Percentiles rank a stretch among this genome's conserved stretches.
These are phyloP conservation scores for Eurotiales sp. DNA, from an alignment of 2,329 filamentous ascomycete genomes.

Conservation along the genomic window DNA sequence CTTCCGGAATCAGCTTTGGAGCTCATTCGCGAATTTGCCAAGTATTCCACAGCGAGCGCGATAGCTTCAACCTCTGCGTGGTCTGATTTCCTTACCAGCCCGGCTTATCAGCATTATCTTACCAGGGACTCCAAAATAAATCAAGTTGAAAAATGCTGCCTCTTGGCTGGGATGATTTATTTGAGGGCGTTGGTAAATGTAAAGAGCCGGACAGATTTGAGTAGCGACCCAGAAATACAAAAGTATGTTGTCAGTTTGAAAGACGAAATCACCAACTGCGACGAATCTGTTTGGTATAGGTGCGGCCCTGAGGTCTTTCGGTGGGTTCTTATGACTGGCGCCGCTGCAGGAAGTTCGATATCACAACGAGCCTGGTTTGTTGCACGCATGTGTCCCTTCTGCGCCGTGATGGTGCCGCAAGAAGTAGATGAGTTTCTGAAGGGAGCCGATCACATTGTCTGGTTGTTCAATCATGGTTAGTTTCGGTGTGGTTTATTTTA, in stretches of 20 bases:
- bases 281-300: constrained; percentile 4
- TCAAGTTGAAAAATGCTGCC: constrained; percentile 1
- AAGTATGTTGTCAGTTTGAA: constrained; percentile 1
- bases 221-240: constrained; percentile 2
- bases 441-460: constrained; percentile 7
- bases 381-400: constrained; percentile 10
- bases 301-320: constrained; percentile 3
- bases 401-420: constrained; percentile 8
- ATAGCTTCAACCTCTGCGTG: neutral
- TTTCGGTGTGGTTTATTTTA: neutral
- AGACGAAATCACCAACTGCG: constrained; percentile 3
- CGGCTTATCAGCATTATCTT: neutral
- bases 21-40: neutral
- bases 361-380: constrained; percentile 9
- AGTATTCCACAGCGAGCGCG: neutral
- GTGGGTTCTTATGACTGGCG: constrained; percentile 5
- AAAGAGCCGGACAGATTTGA: neutral
- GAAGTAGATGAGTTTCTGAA: constrained; percentile 9
- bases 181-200: constrained; percentile 1
- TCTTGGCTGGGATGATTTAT: constrained; percentile 4
- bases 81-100: constrained; percentile 3
- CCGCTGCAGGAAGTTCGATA: constrained; percentile 1
- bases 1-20: constrained; percentile 7
- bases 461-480: constrained; percentile 5
- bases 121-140: neutral